A percentile compares a stretch with the other conserved stretches of the same genome.
These are phyloP conservation scores for Simplicillium sp. DNA, from an alignment of 2,329 filamentous ascomycete genomes.

Conservation along the genomic window DNA sequence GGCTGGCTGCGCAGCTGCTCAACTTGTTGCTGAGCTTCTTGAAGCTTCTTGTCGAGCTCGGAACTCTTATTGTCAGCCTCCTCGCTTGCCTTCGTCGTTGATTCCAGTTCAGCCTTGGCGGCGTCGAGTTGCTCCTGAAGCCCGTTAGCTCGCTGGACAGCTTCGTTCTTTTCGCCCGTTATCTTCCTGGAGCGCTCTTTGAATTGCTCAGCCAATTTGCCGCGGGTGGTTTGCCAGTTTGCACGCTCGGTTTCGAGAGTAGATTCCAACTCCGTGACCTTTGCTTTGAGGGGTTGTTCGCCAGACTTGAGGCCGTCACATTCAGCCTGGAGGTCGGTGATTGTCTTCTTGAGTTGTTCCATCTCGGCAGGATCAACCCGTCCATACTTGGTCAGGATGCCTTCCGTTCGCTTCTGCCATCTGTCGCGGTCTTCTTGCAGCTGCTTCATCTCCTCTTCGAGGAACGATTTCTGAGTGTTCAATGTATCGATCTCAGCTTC, in stretches of 20 bases:
- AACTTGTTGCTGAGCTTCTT: slow-evolving; percentile 31
- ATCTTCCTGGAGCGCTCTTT: slow-evolving; percentile 50
- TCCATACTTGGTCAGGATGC: slow-evolving; percentile 93
- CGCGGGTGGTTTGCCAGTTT: slow-evolving; percentile 41
- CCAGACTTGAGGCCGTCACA: slow-evolving; percentile 45
- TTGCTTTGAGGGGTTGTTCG: slow-evolving; percentile 41
- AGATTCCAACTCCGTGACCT: slow-evolving; percentile 41
- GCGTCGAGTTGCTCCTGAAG: slow-evolving; percentile 41
- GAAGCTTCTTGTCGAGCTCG: slow-evolving; percentile 31
- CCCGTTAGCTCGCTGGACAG: slow-evolving; percentile 39
- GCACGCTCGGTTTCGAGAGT: slow-evolving; percentile 44
- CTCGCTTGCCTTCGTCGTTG: slow-evolving; percentile 29
- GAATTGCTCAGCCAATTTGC: slow-evolving; percentile 50
- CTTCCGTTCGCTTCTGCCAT: slow-evolving; percentile 92
- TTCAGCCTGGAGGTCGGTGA: slow-evolving; percentile 57
- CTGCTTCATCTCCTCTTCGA: slow-evolving; percentile 80
- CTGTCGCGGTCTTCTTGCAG: slow-evolving; percentile 86
- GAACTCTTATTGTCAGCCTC: slow-evolving; percentile 20
- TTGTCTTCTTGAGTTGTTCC: slow-evolving; percentile 75
- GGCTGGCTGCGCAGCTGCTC: slow-evolving; percentile 26
- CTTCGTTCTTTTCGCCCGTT: slow-evolving; percentile 43
- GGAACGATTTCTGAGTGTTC: slow-evolving; percentile 69
- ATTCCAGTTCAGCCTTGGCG: slow-evolving; percentile 43
- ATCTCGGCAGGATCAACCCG: slow-evolving; percentile 89
- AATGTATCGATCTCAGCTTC: slow-evolving; percentile 73